phyloP scores from a whole-genome alignment of 2,329 filamentous ascomycete genomes.

The Xylariaceae sp. region DNA sequence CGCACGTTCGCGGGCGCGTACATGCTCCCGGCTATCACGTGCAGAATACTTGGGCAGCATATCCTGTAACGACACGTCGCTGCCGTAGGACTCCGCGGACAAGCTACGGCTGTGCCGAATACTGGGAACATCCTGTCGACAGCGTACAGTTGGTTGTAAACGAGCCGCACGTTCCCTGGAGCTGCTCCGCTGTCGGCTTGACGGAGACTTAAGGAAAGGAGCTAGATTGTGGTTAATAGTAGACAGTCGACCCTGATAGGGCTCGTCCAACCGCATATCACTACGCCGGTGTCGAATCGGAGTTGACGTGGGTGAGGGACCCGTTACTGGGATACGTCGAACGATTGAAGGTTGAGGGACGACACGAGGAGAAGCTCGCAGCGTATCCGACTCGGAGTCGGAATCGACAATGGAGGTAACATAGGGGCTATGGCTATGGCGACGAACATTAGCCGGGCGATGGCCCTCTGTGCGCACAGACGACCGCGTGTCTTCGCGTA shows the following conservation, averaged over 20 bases:
- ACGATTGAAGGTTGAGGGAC: constrained; percentile 21
- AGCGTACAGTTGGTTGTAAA: constrained; percentile 19
- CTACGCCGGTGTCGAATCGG: constrained; percentile 23
- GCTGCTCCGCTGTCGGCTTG: constrained; percentile 29
- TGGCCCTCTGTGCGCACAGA: constrained; percentile 24
- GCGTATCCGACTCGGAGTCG: constrained; percentile 25
- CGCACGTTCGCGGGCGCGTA: constrained; percentile 23
- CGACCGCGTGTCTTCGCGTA: constrained; percentile 25
- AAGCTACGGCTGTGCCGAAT: constrained; percentile 26
- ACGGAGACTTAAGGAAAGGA: constrained; percentile 27
- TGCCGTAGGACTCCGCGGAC: constrained; percentile 28
- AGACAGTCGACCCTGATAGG: constrained; percentile 27
- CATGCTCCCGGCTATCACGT: constrained; percentile 27
- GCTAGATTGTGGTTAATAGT: constrained; percentile 28
- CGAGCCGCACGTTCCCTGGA: constrained; percentile 26
- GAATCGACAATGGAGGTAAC: constrained; percentile 23
- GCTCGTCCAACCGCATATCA: constrained; percentile 26
- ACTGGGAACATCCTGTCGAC: constrained; percentile 23
- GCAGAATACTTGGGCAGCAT: constrained; percentile 21
- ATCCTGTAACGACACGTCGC: constrained; percentile 28
- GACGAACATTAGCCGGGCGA: constrained; percentile 22
- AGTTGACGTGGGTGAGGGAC: constrained; percentile 17
- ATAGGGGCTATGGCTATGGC: constrained; percentile 29
- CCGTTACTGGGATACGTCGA: constrained; percentile 23
- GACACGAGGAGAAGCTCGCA: constrained; percentile 22